Base-by-base conservation (phyloP, 176 grass and related monocot species). In the Thalia dealbata region DNA sequence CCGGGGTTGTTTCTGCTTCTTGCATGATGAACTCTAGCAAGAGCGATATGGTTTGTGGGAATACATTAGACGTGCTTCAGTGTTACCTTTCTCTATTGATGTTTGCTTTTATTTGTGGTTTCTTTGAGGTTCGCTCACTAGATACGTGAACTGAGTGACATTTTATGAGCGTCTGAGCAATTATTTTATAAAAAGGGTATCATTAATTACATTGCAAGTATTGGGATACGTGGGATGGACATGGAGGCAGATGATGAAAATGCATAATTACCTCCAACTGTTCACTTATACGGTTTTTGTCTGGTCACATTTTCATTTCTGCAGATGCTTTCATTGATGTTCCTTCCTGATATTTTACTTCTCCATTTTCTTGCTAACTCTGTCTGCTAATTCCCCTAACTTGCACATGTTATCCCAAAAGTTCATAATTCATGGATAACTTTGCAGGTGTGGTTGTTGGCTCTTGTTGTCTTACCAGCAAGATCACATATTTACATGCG, bases 401-500 rank as follows among this genome's bases (percentile, higher is more conserved):
- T 32, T 30, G 52, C 71, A 70, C 16, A 48, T 78, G 23, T 60
- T 54, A 38, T 14, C 0, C 68, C 6, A 43, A 65, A 35, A 63
- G 32, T 18, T 55, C 78, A 18, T 78, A 22, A 69, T 79, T 16
- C 46, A 58, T 54, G 32, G 14, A 30, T 43, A 14, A 64, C 61
- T 19, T 38, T 84, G 87, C 81, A 97, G 93, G 87, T 90, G 14
- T 97, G 93, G 93, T 79, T 97, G 43, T 84, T 97, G 82, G 89
- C 70, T 46, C 93, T 97, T 85, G 93, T 92, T 65, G 64, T 97
- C 76, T 76, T 97, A 84, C 93, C 93, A 74, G 93, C 93, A 70
- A 90, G 93, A 63, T 92, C 89, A 77, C 88, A 97, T 80, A 83
- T 97, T 42, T 92, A 82, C 86, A 92, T 92, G 93, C 93, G 87